Percentiles rank a stretch among this genome's conserved stretches.
Evolutionary conservation across 2,329 filamentous ascomycete species (phyloP).

Genomic region (Botrytis squamosa): DNA sequence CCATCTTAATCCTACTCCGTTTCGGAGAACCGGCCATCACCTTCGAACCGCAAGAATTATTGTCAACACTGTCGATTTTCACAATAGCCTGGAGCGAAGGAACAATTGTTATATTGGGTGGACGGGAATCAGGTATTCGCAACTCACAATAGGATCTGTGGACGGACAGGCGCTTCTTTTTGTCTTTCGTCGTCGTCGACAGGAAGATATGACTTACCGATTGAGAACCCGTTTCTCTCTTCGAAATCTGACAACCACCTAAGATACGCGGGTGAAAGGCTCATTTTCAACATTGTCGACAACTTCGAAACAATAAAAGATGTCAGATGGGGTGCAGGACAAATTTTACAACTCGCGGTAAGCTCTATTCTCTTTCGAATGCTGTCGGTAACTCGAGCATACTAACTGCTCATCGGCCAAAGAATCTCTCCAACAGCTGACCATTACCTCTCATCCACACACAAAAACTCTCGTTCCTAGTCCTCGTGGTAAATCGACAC

Average conservation of each 20-base stretch:
- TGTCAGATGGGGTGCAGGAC: not conserved
- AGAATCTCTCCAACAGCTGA: not conserved
- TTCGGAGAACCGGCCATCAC: not conserved
- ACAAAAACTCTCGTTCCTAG: fast-evolving
- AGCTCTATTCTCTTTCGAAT: not conserved
- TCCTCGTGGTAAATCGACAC: not conserved
- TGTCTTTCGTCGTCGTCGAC: not conserved
- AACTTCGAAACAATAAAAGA: fast-evolving
- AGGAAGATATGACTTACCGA: not conserved
- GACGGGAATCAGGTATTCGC: not conserved
- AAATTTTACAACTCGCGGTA: not conserved
- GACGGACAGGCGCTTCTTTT: not conserved
- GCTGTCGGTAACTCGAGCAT: not conserved
- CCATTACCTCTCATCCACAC: not conserved
- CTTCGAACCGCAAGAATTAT: not conserved
- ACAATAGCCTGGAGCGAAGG: not conserved
- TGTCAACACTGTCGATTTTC: not conserved
- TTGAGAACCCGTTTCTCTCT: not conserved
- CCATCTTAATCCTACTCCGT: not conserved
- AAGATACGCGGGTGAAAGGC: not conserved
- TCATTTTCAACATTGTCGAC: not conserved
- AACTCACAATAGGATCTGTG: not conserved
- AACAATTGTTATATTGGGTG: not conserved
- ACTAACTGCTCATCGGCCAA: not conserved
- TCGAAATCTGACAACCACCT: not conserved